A percentile compares a stretch with the other conserved stretches of the same genome.
These are phyloP conservation scores for Terana coerulea DNA, from an alignment of 768 basidiomycete species.

Conservation along the genomic window DNA sequence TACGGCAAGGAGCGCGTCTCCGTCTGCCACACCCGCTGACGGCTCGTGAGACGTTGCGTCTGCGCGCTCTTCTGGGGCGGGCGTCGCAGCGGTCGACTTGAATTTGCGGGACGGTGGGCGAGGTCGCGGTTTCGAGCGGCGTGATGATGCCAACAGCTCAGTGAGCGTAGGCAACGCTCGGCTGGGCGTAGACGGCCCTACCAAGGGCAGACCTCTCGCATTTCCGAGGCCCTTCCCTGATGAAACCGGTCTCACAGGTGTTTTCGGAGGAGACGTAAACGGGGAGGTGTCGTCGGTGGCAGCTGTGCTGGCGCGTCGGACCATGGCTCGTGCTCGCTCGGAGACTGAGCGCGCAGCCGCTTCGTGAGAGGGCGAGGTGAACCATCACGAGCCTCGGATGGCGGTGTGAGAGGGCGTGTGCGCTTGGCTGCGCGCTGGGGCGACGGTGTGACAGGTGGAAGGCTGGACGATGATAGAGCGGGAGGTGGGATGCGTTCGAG, in stretches of 20 bases:
- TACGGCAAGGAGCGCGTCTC: constrained; percentile 1
- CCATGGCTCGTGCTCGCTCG: no score
- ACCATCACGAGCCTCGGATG: constrained; percentile 13
- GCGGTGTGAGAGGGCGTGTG: constrained; percentile 15
- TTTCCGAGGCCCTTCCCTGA: constrained; percentile 21
- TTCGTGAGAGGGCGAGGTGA: no score
- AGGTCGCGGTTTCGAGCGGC: constrained; percentile 30
- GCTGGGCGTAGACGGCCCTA: constrained; percentile 24
- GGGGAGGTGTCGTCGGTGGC: constrained; percentile 29
- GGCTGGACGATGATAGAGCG: constrained; percentile 19
- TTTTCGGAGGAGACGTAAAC: constrained; percentile 25
- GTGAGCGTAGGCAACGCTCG: constrained; percentile 37
- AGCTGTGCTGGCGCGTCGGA: constrained; percentile 17
- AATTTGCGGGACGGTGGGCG: constrained; percentile 26
- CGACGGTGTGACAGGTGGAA: constrained; percentile 4
- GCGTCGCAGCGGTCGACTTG: constrained; percentile 11
- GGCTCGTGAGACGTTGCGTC: not conserved
- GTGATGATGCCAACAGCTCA: constrained; percentile 43
- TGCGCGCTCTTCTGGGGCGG: not conserved
- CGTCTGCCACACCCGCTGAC: not conserved
- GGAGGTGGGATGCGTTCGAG: constrained; percentile 17
- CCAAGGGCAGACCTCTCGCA: constrained; percentile 21
- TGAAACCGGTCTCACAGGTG: constrained; percentile 15
- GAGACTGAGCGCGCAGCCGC: no score
- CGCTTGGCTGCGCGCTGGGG: constrained; percentile 14